Percentiles rank a stretch among this genome's conserved stretches.
phyloP scores from a whole-genome alignment of 257 asterid species.

The Echites panduratus region DNA sequence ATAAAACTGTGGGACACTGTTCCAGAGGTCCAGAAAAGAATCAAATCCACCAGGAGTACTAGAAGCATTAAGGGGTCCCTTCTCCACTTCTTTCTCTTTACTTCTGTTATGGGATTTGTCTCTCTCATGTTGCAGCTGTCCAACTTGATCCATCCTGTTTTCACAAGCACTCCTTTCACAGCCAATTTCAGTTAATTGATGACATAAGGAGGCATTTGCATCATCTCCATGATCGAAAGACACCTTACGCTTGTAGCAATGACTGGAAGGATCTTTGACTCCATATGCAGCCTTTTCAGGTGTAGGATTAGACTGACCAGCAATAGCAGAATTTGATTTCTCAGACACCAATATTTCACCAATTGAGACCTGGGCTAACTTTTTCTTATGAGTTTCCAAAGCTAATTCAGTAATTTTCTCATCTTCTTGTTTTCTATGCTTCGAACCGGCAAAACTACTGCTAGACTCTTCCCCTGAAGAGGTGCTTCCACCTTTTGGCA shows the following conservation, averaged over 20 bases:
- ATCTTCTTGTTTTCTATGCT: slow-evolving; percentile 30
- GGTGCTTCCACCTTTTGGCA: slow-evolving; percentile 36
- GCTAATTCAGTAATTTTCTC: slow-evolving; percentile 21
- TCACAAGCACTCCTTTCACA: slow-evolving; percentile 22
- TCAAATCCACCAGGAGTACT: slow-evolving; percentile 77
- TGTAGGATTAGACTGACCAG: slow-evolving; percentile 19
- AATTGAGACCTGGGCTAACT: slow-evolving; percentile 25
- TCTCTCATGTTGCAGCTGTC: slow-evolving; percentile 32
- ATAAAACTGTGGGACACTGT: slow-evolving; percentile 53
- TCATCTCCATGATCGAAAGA: slow-evolving; percentile 27
- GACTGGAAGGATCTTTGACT: slow-evolving; percentile 33
- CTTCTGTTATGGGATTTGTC: slow-evolving; percentile 24
- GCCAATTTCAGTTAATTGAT: slow-evolving; percentile 26
- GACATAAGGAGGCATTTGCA: slow-evolving; percentile 23
- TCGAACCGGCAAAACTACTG: slow-evolving; percentile 43
- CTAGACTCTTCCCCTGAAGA: slow-evolving; percentile 71
- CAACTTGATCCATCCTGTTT: slow-evolving; percentile 24
- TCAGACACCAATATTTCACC: slow-evolving; percentile 26
- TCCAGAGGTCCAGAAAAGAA: slow-evolving; percentile 73
- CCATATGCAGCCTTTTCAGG: slow-evolving; percentile 29
- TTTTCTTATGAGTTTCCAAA: slow-evolving; percentile 28
- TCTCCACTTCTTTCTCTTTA: slow-evolving; percentile 36
- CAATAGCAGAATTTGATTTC: slow-evolving; percentile 24
- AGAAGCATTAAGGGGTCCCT: slow-evolving; percentile 67
- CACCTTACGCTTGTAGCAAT: slow-evolving; percentile 17